A percentile compares a stretch with the other conserved stretches of the same genome.
phyloP scores from a whole-genome alignment of 257 asterid species.

The Solanum piurae region DNA sequence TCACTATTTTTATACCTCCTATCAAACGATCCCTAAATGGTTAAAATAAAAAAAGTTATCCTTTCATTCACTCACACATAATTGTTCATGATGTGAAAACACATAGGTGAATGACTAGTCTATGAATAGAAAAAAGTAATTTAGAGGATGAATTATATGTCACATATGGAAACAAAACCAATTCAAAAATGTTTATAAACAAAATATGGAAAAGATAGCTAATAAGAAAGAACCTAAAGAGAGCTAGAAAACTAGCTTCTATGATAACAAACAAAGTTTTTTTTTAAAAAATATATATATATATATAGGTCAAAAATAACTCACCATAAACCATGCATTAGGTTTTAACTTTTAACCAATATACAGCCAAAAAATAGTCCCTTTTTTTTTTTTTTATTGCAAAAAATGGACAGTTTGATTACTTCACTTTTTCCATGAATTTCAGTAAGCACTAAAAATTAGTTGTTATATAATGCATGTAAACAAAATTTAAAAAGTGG shows the following conservation, averaged over 20 bases:
- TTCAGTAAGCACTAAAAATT: background rate
- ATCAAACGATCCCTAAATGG: background rate
- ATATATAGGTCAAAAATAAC: background rate
- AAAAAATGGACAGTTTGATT: background rate
- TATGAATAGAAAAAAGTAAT: background rate
- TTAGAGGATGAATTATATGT: background rate
- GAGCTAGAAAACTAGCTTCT: background rate
- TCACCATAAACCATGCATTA: background rate
- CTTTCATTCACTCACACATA: background rate
- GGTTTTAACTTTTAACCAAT: background rate
- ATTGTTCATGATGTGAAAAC: background rate
- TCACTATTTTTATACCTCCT: too few relatives aligned
- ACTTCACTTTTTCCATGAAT: background rate
- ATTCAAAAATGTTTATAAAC: background rate
- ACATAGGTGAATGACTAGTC: background rate
- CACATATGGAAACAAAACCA: background rate
- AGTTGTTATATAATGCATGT: constrained; percentile 5
- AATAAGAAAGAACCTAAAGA: background rate
- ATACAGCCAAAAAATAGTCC: background rate
- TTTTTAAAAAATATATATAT: background rate
- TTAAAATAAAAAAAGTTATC: background rate
- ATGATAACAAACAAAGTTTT: background rate
- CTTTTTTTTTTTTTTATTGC: background rate
- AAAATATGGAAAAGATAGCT: background rate
- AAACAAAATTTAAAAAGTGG: constrained; percentile 13